Evolutionary conservation across 73 alveolate genomes (phyloP).

Genomic region (Stentor roeselii): DNA sequence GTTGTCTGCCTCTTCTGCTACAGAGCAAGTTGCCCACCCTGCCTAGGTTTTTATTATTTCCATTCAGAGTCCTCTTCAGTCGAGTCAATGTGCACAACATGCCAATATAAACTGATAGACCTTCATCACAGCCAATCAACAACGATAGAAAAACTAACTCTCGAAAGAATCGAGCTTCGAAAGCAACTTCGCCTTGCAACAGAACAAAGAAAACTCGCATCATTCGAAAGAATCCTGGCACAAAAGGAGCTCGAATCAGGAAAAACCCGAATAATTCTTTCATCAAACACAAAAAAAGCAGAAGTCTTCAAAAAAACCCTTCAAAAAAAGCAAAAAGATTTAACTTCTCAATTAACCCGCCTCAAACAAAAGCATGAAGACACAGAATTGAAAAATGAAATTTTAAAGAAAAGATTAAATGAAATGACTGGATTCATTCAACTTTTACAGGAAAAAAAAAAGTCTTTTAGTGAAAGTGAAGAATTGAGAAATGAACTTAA

Average conservation of each 20-base stretch:
- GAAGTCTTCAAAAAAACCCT: too few relatives aligned
- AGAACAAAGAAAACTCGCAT: not conserved
- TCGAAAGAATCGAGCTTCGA: not conserved
- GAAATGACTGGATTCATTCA: too few relatives aligned
- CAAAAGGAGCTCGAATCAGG: not conserved
- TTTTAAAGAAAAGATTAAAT: too few relatives aligned
- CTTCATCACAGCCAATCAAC: not conserved
- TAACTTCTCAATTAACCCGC: too few relatives aligned
- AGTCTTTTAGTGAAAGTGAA: too few relatives aligned
- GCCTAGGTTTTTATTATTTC: not conserved
- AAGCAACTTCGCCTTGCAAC: not conserved
- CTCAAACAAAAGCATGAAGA: too few relatives aligned
- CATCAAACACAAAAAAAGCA: too few relatives aligned
- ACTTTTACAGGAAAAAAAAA: too few relatives aligned
- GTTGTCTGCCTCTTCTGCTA: not conserved
- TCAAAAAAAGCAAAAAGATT: too few relatives aligned
- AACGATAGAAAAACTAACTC: not conserved
- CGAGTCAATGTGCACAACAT: not conserved
- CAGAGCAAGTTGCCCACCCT: not conserved
- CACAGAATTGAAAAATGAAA: too few relatives aligned
- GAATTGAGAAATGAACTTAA: too few relatives aligned
- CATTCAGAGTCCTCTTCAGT: not conserved
- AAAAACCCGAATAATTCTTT: too few relatives aligned
- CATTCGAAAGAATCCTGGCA: not conserved
- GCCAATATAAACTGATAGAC: not conserved